A percentile compares a stretch with the other conserved stretches of the same genome.
Evolutionary conservation across 345 rosid species (phyloP).

Genomic region (Sapria himalayana): DNA sequence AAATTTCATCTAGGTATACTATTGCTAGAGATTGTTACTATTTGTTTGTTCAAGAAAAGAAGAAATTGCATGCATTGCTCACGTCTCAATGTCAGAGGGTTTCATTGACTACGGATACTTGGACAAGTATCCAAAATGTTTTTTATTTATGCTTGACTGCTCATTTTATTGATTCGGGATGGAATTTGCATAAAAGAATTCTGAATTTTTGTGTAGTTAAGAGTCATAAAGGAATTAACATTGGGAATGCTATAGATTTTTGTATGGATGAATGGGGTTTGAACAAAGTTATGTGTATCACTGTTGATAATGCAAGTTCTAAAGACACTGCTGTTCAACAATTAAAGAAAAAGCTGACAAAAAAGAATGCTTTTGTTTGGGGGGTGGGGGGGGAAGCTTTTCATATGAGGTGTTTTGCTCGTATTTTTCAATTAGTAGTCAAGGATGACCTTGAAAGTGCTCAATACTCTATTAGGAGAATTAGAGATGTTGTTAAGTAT

Average conservation of each 20-base stretch:
- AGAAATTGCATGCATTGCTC: slow-evolving; percentile 38
- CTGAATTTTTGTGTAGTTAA: slow-evolving; percentile 66
- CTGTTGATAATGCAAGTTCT: slow-evolving; percentile 41
- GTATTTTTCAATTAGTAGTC: slow-evolving; percentile 36
- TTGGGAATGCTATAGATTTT: too few relatives aligned
- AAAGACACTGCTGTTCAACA: slow-evolving; percentile 48
- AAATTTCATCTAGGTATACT: too few relatives aligned
- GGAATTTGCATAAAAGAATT: slow-evolving; percentile 65
- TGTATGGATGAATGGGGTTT: slow-evolving; percentile 70
- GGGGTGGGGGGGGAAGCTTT: slow-evolving; percentile 49
- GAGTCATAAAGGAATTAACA: slow-evolving; percentile 33
- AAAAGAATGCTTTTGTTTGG: slow-evolving; percentile 33
- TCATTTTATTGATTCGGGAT: slow-evolving; percentile 56
- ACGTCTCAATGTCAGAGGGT: slow-evolving; percentile 48
- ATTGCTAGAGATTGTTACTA: slow-evolving; percentile 46
- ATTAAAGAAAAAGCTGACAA: slow-evolving; percentile 42
- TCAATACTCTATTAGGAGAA: slow-evolving; percentile 39
- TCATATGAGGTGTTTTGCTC: slow-evolving; percentile 56
- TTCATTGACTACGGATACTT: slow-evolving; percentile 53
- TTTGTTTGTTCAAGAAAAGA: slow-evolving; percentile 53
- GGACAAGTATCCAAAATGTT: slow-evolving; percentile 44
- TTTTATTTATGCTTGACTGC: slow-evolving; percentile 47
- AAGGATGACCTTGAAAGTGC: slow-evolving; percentile 52
- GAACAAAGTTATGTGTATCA: slow-evolving; percentile 71
- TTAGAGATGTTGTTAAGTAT: slow-evolving; percentile 50